Base-by-base conservation (phyloP, 2,329 filamentous ascomycete genomes). In the Colletotrichum kahawae region DNA sequence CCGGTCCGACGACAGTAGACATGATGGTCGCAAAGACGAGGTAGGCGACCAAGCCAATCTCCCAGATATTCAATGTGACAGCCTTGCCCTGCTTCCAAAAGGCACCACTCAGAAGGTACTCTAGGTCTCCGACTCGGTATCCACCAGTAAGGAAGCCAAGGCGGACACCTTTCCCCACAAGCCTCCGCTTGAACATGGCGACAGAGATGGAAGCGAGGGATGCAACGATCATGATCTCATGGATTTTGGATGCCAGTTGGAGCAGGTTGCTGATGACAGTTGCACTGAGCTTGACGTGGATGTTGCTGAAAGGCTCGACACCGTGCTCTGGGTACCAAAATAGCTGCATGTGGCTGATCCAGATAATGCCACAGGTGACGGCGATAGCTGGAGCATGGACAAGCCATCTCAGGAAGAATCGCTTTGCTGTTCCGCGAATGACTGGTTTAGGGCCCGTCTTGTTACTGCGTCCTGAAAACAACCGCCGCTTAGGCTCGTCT, bases 91-190 rank as follows among this genome's bases (percentile, higher is more conserved):
- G 70, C 13, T 29, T 29, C 69, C 63, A 57, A 48, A 75, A 72
- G 0, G 54, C 29, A 2, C n/a, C 7, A 7, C 33, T 43, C 1
- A 36, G 4, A 10, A 76, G 64, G 8, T 76, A 76, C 4, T 18
- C 29, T 10, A 73, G 21, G 12, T 76, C 73, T 1, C 73, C 73
- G 10, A 73, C 69, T 13, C 73, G 73, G n/a, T 76, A 76, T 7
- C 70, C 70, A 21, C 69, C 73, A 4, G 73, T 76, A 4, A 76
- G 63, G 10, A 76, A 68, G 4, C 73, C 73, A 7, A 71, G 7
- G 10, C 67, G 54, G 14, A 75, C 67, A 1, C 73, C 73, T 5
- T 36, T 16, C 0, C 24, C 36, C 9, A 72, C 29, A 7, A 75
- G 34, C 1, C 68, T 16, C 3, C 68, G 16, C 14, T 48, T 48